Percentiles rank a stretch among this genome's conserved stretches.
These are phyloP conservation scores for Blastocystis sp. DNA, from an alignment of 352 stramenopile genomes.

Conservation along the genomic window DNA sequence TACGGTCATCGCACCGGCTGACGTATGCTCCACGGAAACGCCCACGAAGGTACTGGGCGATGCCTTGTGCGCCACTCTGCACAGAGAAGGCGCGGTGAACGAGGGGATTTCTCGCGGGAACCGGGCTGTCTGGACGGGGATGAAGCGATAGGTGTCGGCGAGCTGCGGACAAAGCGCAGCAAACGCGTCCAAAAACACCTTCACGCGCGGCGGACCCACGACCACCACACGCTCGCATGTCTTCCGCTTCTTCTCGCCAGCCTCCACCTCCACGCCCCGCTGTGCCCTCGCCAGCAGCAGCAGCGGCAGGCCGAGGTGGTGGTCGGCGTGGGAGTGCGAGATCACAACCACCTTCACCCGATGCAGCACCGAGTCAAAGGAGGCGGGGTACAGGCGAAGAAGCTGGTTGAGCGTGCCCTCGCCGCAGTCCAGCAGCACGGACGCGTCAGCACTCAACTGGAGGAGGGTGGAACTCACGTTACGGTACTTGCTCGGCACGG, in stretches of 20 bases:
- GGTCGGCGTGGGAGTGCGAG: constrained; percentile 67
- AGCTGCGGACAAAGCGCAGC: background rate
- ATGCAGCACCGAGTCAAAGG: background rate
- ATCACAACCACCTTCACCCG: constrained; percentile 2
- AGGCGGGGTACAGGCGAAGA: background rate
- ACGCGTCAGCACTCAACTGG: background rate
- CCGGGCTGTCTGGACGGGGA: background rate
- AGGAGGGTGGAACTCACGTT: constrained; percentile 51
- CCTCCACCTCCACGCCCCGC: background rate
- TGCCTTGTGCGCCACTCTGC: background rate
- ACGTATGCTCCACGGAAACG: background rate
- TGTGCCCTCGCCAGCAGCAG: constrained; percentile 3
- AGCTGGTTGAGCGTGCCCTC: constrained; percentile 57
- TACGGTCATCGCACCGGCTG: background rate
- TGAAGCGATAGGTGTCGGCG: background rate
- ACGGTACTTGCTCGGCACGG: constrained; percentile 51
- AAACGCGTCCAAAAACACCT: constrained; percentile 2
- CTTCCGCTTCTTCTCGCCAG: background rate
- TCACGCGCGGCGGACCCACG: constrained; percentile 40
- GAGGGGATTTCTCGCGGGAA: background rate
- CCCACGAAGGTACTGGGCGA: background rate
- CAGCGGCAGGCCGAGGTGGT: constrained; percentile 49
- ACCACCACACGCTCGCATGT: background rate
- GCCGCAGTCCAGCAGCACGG: constrained; percentile 64
- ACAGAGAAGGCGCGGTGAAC: background rate